Evolutionary conservation across 139 green algal genomes (phyloP).

Genomic region (Microglena sp.): DNA sequence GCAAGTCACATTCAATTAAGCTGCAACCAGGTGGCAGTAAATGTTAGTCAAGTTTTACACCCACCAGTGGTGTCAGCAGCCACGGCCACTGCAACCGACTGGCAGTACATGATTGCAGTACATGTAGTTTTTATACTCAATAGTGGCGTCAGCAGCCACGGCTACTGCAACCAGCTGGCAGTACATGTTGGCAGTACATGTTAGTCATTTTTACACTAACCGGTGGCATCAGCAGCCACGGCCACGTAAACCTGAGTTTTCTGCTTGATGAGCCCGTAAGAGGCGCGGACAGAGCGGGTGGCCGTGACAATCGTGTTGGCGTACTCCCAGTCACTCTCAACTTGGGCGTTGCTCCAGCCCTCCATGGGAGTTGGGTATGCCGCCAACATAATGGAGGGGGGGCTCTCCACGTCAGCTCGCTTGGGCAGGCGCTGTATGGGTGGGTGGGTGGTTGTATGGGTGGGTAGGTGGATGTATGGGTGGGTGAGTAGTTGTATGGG

Average conservation of each 20-base stretch:
- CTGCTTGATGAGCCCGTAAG: slow-evolving; percentile 76
- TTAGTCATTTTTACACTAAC: background rate
- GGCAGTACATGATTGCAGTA: background rate
- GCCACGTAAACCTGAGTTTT: slow-evolving; percentile 59
- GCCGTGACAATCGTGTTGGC: slow-evolving; percentile 5
- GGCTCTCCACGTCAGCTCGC: background rate
- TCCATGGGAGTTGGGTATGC: slow-evolving; percentile 49
- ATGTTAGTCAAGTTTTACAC: too few relatives aligned
- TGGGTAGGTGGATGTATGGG: background rate
- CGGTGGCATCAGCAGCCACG: slow-evolving; percentile 1
- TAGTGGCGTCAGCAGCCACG: background rate
- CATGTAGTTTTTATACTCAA: background rate
- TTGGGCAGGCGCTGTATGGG: slow-evolving; percentile 6
- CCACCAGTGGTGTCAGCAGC: too few relatives aligned
- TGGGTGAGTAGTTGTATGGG: slow-evolving; percentile 6
- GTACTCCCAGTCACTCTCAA: slow-evolving; percentile 61
- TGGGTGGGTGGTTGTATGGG: background rate
- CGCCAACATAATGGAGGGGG: slow-evolving; percentile 68
- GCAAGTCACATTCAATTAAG: too few relatives aligned
- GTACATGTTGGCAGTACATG: background rate
- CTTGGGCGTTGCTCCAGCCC: slow-evolving; percentile 31
- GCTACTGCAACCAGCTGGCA: background rate
- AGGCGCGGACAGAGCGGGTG: slow-evolving; percentile 43
- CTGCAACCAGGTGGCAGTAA: too few relatives aligned
- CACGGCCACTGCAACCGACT: too few relatives aligned